Evolutionary conservation across 805 yeast species (phyloP), one percentile per base, ranked within the genome.

Genomic region (Metschnikowia hibisci): DNA sequence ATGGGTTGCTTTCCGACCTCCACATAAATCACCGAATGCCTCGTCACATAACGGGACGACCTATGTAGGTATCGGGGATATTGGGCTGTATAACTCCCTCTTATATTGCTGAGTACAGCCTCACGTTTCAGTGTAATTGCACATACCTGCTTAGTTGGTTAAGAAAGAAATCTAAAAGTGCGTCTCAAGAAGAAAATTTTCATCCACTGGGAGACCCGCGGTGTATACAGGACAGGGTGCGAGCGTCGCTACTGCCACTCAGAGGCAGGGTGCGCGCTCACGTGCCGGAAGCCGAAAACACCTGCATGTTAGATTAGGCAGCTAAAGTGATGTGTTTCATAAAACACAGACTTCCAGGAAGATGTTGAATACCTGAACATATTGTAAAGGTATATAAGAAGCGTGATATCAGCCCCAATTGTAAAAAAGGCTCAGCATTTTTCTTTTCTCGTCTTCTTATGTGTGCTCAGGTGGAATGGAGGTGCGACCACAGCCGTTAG

Each of bases 131-230:
- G 23, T 20, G 23, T 15, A 25, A 32, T 39, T 26, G 37, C 41
- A 51, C 55, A 52, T 51, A 52, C 55, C 46, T 45, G 49, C 51
- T 46, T 50, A 50, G 51, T 44, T 50, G 44, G 39, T 45, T 45
- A 41, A 48, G 50, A 44, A 52, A 45, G 48, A 44, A 38, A 30
- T 35, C 45, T 27, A 34, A 32, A 39, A 41, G 46, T 42, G 52
- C 46, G 43, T 31, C 30, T 37, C 39, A 22, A 35, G 43, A 48
- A 46, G 53, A 52, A 52, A 52, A 50, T 50, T 52, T 52, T 51
- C 49, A 47, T 48, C 45, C 41, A 41, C 42, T 38, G 52, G 45
- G 53, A 41, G 35, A 42, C 48, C 29, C 23, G 35, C 39, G 22
- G 22, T 14, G 37, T 46, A 47, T 50, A 51, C 55, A 52, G 55